Percentiles rank a stretch among this genome's conserved stretches.
Conservation (phyloP, 441 rosid genomes). For the Euphorbia celastroides region DNA sequence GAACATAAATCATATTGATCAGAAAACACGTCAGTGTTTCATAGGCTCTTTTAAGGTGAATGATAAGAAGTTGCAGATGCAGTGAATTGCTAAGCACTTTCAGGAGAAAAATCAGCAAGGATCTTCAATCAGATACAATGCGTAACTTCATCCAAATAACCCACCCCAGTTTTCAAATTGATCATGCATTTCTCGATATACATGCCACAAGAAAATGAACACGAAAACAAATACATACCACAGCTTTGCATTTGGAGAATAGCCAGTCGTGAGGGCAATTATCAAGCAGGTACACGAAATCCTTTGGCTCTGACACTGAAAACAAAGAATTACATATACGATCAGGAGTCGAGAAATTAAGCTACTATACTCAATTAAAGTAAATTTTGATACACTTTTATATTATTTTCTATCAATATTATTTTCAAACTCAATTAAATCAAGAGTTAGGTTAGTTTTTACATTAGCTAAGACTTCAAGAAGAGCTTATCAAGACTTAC, state of each 20-base stretch:
- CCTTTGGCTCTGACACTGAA: slow-evolving; percentile 78
- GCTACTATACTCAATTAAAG: too few relatives aligned
- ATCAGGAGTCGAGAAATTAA: too few relatives aligned
- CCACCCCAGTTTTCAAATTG: neutral
- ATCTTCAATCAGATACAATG: neutral
- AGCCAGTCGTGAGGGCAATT: slow-evolving; percentile 96
- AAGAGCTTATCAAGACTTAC: slow-evolving; percentile 45
- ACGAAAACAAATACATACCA: slow-evolving; percentile 38
- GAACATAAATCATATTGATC: too few relatives aligned
- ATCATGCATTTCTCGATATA: neutral
- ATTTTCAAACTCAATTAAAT: neutral
- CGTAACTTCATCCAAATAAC: neutral
- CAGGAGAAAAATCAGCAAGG: neutral
- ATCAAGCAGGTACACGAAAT: slow-evolving; percentile 68
- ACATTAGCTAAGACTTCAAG: neutral
- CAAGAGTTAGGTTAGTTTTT: neutral
- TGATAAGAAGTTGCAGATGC: neutral
- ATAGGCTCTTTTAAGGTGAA: neutral
- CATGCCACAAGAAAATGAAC: neutral
- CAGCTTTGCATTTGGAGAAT: slow-evolving; percentile 91
- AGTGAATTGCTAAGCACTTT: neutral
- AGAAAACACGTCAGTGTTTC: too few relatives aligned
- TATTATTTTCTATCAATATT: neutral
- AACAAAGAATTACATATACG: slow-evolving; percentile 6
- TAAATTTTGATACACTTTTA: neutral